Evolutionary conservation across 2,329 filamentous ascomycete species (phyloP).

Genomic region (Dactylellina haptotyla): DNA sequence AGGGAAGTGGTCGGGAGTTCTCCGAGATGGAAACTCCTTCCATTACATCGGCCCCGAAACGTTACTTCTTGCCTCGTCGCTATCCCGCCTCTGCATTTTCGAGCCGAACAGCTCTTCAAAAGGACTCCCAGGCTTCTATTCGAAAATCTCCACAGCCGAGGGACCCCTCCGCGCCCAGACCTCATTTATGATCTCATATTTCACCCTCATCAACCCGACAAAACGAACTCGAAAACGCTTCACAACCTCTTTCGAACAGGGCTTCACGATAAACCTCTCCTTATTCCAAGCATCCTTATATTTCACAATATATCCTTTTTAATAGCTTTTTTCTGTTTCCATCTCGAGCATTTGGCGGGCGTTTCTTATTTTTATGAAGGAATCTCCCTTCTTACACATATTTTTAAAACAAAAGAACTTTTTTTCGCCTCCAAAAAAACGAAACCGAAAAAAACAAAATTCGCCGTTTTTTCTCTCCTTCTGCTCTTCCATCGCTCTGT

Average conservation of each 20-base stretch:
- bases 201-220: too few relatives aligned
- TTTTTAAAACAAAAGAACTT: slow-evolving; percentile 12
- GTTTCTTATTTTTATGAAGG: slow-evolving; percentile 16
- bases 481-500: neutral
- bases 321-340: slow-evolving; percentile 22
- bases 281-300: slow-evolving; percentile 14
- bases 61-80: slow-evolving; percentile 3
- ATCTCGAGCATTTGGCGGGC: slow-evolving; percentile 53
- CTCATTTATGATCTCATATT: too few relatives aligned
- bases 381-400: neutral
- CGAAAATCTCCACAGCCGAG: neutral
- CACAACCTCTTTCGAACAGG: neutral
- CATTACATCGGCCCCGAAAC: neutral
- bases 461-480: slow-evolving; percentile 3
- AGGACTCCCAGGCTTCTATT: neutral
- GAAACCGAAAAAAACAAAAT: slow-evolving; percentile 33
- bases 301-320: slow-evolving; percentile 10
- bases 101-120: neutral
- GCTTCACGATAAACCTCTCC: neutral
- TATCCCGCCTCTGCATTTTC: slow-evolving; percentile 4
- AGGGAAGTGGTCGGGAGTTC: neutral
- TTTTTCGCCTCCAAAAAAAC: slow-evolving; percentile 14
- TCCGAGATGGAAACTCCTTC: slow-evolving; percentile 18
- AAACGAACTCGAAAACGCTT: neutral
- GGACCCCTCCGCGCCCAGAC: neutral